A percentile compares a stretch with the other conserved stretches of the same genome.
These are phyloP conservation scores for Metahyphopichia silvanorum DNA, from an alignment of 805 yeast genomes.

Conservation along the genomic window DNA sequence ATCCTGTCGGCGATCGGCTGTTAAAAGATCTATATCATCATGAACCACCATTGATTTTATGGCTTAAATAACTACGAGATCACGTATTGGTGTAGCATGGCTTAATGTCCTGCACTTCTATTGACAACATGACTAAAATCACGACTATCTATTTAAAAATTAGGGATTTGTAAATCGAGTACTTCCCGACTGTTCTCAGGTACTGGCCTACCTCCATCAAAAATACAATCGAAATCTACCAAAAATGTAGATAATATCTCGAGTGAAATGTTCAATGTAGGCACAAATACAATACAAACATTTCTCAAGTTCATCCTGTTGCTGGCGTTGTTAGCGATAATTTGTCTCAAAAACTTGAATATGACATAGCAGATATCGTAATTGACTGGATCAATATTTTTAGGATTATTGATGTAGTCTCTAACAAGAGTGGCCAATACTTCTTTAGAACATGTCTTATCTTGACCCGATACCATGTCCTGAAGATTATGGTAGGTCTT, in stretches of 20 bases:
- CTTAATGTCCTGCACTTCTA: too few species aligned
- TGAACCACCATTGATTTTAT: too few species aligned
- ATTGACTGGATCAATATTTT: constrained; percentile 51
- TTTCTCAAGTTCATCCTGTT: constrained; percentile 87
- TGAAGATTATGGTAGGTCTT: constrained; percentile 33
- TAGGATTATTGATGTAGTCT: constrained; percentile 26
- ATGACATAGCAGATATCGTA: constrained; percentile 59
- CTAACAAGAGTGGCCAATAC: constrained; percentile 23
- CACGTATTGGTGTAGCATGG: too few species aligned
- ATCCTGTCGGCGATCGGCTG: too few species aligned
- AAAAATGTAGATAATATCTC: constrained; percentile 58
- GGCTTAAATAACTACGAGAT: too few species aligned
- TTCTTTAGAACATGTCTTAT: constrained; percentile 12
- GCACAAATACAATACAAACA: constrained; percentile 75
- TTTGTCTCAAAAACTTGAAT: constrained; percentile 64
- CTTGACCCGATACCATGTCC: constrained; percentile 11
- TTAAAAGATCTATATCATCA: too few species aligned
- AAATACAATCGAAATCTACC: constrained; percentile 59
- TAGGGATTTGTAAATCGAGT: constrained; percentile 53
- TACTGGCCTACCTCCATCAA: constrained; percentile 48
- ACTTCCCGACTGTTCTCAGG: constrained; percentile 42
- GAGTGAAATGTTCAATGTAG: constrained; percentile 68
- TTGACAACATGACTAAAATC: too few species aligned
- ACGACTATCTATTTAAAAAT: too few species aligned
- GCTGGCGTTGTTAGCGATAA: constrained; percentile 53